Evolutionary conservation across 2,329 filamentous ascomycete genomes (phyloP).

Genomic region (Cyphellophora europaea): DNA sequence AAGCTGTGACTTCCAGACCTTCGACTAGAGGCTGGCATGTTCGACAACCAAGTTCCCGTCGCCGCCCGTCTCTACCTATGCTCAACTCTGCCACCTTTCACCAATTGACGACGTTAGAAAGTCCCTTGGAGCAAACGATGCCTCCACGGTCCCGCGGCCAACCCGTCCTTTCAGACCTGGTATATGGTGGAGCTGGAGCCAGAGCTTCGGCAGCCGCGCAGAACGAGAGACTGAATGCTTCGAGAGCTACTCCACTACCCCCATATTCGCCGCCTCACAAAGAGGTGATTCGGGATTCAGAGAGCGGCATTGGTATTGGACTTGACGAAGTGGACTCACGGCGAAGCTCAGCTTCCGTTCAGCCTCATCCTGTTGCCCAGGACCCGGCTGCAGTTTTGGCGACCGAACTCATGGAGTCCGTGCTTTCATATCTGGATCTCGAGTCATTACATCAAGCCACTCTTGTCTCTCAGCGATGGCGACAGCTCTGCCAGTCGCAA

Average conservation of each 20-base stretch:
- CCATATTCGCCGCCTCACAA: conserved; percentile 22
- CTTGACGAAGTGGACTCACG: conserved; percentile 27
- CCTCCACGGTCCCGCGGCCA: conserved; percentile 23
- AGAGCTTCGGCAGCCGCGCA: conserved; percentile 41
- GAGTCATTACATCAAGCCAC: conserved; percentile 46
- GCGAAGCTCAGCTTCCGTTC: conserved; percentile 25
- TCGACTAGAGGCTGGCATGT: conserved; percentile 10
- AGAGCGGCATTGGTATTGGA: conserved; percentile 39
- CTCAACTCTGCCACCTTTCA: conserved; percentile 6
- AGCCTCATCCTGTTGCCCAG: conserved; percentile 28
- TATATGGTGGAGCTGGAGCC: conserved; percentile 34
- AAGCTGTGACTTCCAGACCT: conserved; percentile 12
- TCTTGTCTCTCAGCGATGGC: conserved; percentile 49
- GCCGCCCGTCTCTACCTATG: conserved; percentile 17
- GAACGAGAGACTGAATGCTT: conserved; percentile 27
- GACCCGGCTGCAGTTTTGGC: conserved; percentile 49
- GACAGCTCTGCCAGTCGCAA: conserved; percentile 43
- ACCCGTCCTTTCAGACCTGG: conserved; percentile 29
- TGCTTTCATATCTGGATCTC: conserved; percentile 52
- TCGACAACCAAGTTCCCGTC: conserved; percentile 7
- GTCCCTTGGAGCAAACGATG: conserved; percentile 9
- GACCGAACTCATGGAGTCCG: conserved; percentile 48
- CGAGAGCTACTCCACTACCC: conserved; percentile 18
- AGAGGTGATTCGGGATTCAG: conserved; percentile 30
- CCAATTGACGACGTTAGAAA: neutral